Evolutionary conservation across 371 early-diverging fungal genomes (phyloP).

Genomic region (Apophysomyces ossiformis): DNA sequence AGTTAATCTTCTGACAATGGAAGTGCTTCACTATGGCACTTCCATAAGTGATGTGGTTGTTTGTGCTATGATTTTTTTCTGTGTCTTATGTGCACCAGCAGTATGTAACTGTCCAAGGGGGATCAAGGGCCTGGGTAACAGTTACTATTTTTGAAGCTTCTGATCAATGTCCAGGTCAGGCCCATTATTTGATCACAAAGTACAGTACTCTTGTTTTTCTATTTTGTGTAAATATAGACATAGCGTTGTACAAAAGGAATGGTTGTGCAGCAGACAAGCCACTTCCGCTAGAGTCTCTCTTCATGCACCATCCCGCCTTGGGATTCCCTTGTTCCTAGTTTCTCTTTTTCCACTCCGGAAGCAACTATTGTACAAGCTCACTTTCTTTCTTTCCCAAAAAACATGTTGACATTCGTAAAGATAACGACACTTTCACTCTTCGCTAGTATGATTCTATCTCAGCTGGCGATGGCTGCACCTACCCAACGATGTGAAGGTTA

Average conservation of each 20-base stretch:
- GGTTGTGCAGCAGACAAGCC: neutral
- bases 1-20: no score
- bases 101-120: no score
- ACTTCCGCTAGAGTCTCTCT: neutral
- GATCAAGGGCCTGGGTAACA: neutral
- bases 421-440: neutral
- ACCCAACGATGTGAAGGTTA: neutral
- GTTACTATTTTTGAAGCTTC: neutral
- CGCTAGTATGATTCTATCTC: neutral
- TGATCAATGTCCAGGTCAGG: neutral
- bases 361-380: neutral
- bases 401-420: neutral
- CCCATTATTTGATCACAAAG: no score
- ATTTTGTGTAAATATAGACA: no score
- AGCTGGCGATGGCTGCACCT: neutral
- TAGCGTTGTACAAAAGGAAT: neutral
- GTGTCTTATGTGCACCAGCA: no score
- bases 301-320: neutral
- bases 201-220: no score
- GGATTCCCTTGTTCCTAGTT: constrained; percentile 1
- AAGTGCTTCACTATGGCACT: neutral
- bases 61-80: no score
- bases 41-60: no score
- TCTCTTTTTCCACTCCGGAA: neutral
- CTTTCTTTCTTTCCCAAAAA: neutral